Base-by-base conservation (phyloP, 129 eudicot species). In the sunflower (Helianthus annuus) region DNA sequence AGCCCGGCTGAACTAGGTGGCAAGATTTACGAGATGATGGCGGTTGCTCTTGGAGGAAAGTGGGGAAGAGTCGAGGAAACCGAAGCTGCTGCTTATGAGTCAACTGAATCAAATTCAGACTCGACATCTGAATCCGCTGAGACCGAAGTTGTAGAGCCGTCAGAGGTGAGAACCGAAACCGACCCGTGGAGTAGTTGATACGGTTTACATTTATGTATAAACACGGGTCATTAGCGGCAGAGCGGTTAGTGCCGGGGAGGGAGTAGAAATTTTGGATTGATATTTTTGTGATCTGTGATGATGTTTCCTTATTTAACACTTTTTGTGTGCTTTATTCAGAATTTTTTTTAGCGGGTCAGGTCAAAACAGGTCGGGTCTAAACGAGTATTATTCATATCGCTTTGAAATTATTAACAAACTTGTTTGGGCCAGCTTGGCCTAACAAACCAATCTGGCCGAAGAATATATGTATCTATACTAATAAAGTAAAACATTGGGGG, bases 11-110 rank as follows among this genome's bases (percentile, higher is more conserved):
- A 95, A 76, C 55, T 95, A 62, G 97, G 99, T 39, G 80, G 81
- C 81, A 95, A 95, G 81, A 95, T 95, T 40, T 95, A 95, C 16
- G 99, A 95, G 79, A 95, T 95, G 99, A 95, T 95, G 99, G 90
- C 97, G 3, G 87, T 95, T 71, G 99, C 99, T 69, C 91, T 95
- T 5, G 97, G 97, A 52, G 99, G 99, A 56, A 86, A 82, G 54
- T 95, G 99, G 99, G 99, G 99, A 52, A 75, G 99, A 77, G 71
- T 72, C 1, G 97, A 95, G 45, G 96, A 83, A 12, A 73, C 19
- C 4, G 22, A 60, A 5, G 66, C 46, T 6, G 84, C 71, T 17
- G 63, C 66, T 6, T 11, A 12, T 13, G 45, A 60, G 7, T 60
- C 66, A 60, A 29, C 66, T 6, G 66, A 60, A 60, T 13, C 86